phyloP scores from a whole-genome alignment of 2,329 filamentous ascomycete species.

The Clonostachys rhizophaga region DNA sequence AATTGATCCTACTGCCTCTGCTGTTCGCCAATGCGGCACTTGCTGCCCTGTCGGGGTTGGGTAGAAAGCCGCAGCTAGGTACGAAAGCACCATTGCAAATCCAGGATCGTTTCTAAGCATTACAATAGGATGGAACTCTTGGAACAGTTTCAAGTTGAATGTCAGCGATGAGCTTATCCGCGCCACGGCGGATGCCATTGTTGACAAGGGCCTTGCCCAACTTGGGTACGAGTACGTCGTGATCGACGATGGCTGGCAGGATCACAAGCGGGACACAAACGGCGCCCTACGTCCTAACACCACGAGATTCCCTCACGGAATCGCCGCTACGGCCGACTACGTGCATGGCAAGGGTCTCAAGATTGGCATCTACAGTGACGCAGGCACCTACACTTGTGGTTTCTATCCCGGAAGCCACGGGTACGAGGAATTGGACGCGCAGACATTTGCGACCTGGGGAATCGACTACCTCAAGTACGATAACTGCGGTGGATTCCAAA shows the following conservation, averaged over 20 bases:
- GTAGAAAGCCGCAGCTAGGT: neutral
- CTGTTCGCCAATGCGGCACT: neutral
- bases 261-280: slow-evolving; percentile 30
- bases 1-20: neutral
- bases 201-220: slow-evolving; percentile 43
- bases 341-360: slow-evolving; percentile 55
- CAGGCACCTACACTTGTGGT: slow-evolving; percentile 23
- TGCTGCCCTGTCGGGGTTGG: neutral
- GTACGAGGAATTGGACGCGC: slow-evolving; percentile 45
- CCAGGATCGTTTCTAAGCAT: neutral
- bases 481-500: slow-evolving; percentile 33
- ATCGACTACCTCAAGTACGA: slow-evolving; percentile 40
- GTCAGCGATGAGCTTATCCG: slow-evolving; percentile 44
- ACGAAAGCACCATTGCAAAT: neutral
- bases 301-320: slow-evolving; percentile 54
- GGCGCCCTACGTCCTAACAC: neutral
- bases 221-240: slow-evolving; percentile 55
- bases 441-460: slow-evolving; percentile 46
- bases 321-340: slow-evolving; percentile 44
- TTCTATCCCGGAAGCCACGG: slow-evolving; percentile 36
- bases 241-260: slow-evolving; percentile 59
- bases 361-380: slow-evolving; percentile 58
- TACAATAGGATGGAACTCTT: slow-evolving; percentile 43
- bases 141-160: slow-evolving; percentile 48
- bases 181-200: slow-evolving; percentile 37